Percentiles rank a stretch among this genome's conserved stretches.
Evolutionary conservation across 2,329 filamentous ascomycete species (phyloP).

Genomic region (Botrytis byssoidea): DNA sequence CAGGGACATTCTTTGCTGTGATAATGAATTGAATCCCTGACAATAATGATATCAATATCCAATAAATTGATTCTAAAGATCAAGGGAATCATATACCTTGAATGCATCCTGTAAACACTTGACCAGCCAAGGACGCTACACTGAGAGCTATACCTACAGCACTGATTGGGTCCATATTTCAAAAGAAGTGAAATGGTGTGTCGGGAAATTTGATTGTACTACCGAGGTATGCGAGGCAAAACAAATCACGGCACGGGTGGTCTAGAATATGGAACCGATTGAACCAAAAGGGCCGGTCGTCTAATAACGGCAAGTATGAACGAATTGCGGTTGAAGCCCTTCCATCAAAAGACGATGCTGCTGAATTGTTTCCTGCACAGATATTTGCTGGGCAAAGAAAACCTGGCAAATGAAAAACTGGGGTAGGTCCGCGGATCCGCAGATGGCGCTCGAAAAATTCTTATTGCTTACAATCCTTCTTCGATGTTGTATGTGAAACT

Average conservation of each 20-base stretch:
- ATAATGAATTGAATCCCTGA: slow-evolving; percentile 49
- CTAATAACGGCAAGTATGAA: slow-evolving; percentile 8
- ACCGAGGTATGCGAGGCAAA: slow-evolving; percentile 7
- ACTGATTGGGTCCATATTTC: slow-evolving; percentile 36
- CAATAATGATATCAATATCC: slow-evolving; percentile 20
- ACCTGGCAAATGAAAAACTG: background rate
- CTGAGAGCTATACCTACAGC: slow-evolving; percentile 37
- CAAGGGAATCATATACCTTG: slow-evolving; percentile 39
- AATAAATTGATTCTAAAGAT: slow-evolving; percentile 4
- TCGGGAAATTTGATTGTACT: slow-evolving; percentile 20
- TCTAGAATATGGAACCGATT: slow-evolving; percentile 14
- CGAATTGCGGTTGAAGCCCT: slow-evolving; percentile 1
- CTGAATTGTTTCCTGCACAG: background rate
- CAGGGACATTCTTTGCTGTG: slow-evolving; percentile 48
- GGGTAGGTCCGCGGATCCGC: slow-evolving; percentile 11
- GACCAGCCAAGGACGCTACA: slow-evolving; percentile 47
- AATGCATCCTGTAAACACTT: slow-evolving; percentile 49
- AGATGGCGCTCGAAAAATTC: background rate
- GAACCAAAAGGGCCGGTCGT: slow-evolving; percentile 11
- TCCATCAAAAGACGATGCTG: background rate
- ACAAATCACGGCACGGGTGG: slow-evolving; percentile 13
- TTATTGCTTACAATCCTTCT: background rate
- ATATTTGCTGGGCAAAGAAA: slow-evolving; percentile 7
- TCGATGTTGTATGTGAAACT: background rate
- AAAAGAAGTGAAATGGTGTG: slow-evolving; percentile 6